Percentiles rank a stretch among this genome's conserved stretches.
phyloP scores from a whole-genome alignment of 2,329 filamentous ascomycete species.

The Arthrobotrys musiformis region DNA sequence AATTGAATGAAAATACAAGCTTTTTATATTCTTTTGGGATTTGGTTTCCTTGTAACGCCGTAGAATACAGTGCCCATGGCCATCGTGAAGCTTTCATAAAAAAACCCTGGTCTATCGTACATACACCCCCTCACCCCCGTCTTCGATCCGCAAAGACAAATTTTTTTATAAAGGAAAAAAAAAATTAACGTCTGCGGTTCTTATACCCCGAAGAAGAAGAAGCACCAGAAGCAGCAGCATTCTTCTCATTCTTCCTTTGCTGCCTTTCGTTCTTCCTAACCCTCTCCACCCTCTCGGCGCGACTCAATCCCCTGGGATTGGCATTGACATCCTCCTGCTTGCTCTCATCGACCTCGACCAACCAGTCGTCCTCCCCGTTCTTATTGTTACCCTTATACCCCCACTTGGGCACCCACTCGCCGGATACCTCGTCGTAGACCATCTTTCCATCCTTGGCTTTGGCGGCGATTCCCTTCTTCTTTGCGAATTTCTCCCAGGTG shows the following conservation, averaged over 20 bases:
- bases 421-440: slow-evolving; percentile 82
- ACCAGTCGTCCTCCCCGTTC: slow-evolving; percentile 82
- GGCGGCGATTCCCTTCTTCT: slow-evolving; percentile 94
- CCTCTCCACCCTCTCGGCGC: slow-evolving; percentile 72
- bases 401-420: slow-evolving; percentile 94
- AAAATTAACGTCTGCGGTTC: slow-evolving; percentile 42
- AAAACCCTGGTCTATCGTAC: slow-evolving; percentile 38
- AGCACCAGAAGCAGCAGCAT: slow-evolving; percentile 60
- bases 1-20: not conserved
- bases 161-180: not conserved
- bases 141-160: too few species aligned
- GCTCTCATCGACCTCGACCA: slow-evolving; percentile 89
- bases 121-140: not conserved
- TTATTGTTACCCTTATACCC: slow-evolving; percentile 93
- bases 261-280: slow-evolving; percentile 77
- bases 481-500: slow-evolving; percentile 95
- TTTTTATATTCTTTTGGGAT: too few species aligned
- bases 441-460: slow-evolving; percentile 85
- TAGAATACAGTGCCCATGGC: not conserved
- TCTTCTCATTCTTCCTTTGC: slow-evolving; percentile 73
- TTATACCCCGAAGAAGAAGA: slow-evolving; percentile 28
- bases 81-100: slow-evolving; percentile 9
- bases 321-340: slow-evolving; percentile 72
- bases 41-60: slow-evolving; percentile 46
- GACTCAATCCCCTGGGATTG: slow-evolving; percentile 68